phyloP scores from a whole-genome alignment of 2,329 filamentous ascomycete genomes.

The Pezicula neosporulosa region DNA sequence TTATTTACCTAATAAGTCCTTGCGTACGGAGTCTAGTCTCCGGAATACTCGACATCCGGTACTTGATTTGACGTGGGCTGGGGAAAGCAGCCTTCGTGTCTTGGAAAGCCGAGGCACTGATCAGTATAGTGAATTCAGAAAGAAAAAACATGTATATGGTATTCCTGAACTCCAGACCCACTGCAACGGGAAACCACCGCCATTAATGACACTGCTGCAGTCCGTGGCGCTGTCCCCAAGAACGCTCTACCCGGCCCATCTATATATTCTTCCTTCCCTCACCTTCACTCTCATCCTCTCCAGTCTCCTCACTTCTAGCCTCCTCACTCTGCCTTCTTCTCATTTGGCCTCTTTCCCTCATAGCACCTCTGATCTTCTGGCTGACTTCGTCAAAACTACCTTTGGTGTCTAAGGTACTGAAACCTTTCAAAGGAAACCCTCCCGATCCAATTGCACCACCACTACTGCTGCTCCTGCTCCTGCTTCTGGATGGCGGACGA shows the following conservation, averaged over 20 bases:
- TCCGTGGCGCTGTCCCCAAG: too few relatives aligned
- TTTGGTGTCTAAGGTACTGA: conserved; percentile 65
- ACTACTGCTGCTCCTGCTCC: conserved; percentile 66
- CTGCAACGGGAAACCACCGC: neutral
- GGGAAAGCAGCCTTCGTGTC: too few relatives aligned
- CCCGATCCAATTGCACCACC: conserved; percentile 58
- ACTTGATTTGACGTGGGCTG: too few relatives aligned
- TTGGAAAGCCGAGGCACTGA: too few relatives aligned
- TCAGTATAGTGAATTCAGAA: neutral
- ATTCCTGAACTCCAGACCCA: neutral
- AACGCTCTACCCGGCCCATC: neutral
- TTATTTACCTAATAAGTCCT: too few relatives aligned
- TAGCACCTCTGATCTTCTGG: conserved; percentile 78
- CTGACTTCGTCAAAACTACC: conserved; percentile 80
- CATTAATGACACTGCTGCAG: neutral
- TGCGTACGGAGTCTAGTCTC: too few relatives aligned
- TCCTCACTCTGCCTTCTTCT: conserved; percentile 34
- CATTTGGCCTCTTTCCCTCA: conserved; percentile 72
- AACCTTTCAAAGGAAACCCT: conserved; percentile 64
- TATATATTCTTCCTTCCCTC: conserved; percentile 24
- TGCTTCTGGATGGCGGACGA: conserved; percentile 75
- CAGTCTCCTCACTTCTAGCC: conserved; percentile 40
- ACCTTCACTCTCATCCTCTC: conserved; percentile 33
- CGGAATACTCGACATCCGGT: too few relatives aligned
- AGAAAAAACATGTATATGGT: neutral